These are phyloP conservation scores for Toxicodendron radicans DNA, from an alignment of 345 rosid species.

Conservation along the genomic window DNA sequence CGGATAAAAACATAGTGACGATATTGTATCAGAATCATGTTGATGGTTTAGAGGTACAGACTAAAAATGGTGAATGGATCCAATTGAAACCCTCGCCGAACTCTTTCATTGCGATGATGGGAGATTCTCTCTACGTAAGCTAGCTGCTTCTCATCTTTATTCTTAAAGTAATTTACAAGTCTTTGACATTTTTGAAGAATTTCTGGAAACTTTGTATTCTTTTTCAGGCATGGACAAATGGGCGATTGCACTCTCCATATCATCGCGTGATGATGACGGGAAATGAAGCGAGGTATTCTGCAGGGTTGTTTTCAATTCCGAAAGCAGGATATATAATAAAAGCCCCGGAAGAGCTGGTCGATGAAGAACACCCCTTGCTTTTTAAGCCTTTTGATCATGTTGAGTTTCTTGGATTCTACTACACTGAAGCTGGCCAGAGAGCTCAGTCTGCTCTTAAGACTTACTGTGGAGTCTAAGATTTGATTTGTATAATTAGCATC, in stretches of 20 bases:
- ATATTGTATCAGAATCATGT: constrained; percentile 61
- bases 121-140: constrained; percentile 56
- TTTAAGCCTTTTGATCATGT: constrained; percentile 62
- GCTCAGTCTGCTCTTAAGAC: constrained; percentile 38
- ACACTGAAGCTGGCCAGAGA: constrained; percentile 44
- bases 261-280: constrained; percentile 80
- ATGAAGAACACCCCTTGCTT: constrained; percentile 48
- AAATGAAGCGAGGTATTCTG: constrained; percentile 50
- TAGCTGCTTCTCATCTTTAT: not conserved
- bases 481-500: not conserved
- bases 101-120: constrained; percentile 52
- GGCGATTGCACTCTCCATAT: constrained; percentile 50
- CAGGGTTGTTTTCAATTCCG: constrained; percentile 57
- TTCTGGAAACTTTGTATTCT: not conserved
- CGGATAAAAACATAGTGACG: constrained; percentile 58
- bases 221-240: constrained; percentile 67
- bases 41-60: constrained; percentile 46
- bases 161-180: too few species aligned
- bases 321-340: constrained; percentile 42
- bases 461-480: constrained; percentile 32
- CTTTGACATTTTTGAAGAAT: too few species aligned
- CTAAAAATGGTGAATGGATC: constrained; percentile 53
- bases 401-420: constrained; percentile 43
- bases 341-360: constrained; percentile 58
- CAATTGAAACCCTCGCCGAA: constrained; percentile 45